Conservation (phyloP, 192 early-diverging fungal species). For the Helicostylum pulchrum region DNA sequence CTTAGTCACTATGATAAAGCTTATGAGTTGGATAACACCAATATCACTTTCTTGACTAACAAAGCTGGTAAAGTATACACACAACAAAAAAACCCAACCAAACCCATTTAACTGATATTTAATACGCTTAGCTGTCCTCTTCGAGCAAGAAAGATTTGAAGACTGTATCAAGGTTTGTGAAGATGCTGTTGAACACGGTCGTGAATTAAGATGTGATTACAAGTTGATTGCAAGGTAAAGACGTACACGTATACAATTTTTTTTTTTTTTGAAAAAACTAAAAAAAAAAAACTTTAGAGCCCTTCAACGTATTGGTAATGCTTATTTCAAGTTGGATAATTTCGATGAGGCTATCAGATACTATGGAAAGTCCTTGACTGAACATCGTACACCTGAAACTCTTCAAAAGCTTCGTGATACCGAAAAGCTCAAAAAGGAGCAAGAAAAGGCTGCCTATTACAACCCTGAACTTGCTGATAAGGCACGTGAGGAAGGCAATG, state of each 20-base stretch:
- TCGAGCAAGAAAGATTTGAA: constrained; percentile 91
- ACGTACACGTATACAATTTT: neutral
- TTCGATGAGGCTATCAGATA: constrained; percentile 85
- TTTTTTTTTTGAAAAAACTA: too few relatives aligned
- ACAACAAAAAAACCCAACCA: neutral
- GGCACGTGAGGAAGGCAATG: constrained; percentile 93
- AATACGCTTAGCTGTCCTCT: constrained; percentile 69
- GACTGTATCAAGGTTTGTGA: constrained; percentile 91
- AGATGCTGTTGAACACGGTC: constrained; percentile 87
- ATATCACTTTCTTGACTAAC: constrained; percentile 93
- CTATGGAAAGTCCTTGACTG: constrained; percentile 90
- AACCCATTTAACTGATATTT: too few relatives aligned
- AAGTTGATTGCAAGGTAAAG: constrained; percentile 83
- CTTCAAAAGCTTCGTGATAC: constrained; percentile 83
- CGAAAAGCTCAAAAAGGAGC: constrained; percentile 78
- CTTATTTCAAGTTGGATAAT: constrained; percentile 79
- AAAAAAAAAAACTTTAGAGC: constrained; percentile 56
- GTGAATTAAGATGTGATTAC: constrained; percentile 88
- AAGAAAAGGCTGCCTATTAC: constrained; percentile 83
- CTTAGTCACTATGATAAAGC: constrained; percentile 88
- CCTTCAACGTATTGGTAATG: constrained; percentile 85
- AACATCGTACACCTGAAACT: constrained; percentile 92
- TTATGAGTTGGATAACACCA: constrained; percentile 83
- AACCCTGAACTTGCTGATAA: constrained; percentile 80
- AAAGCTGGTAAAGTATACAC: constrained; percentile 67